Base-by-base conservation (phyloP, 2,329 filamentous ascomycete genomes). In the Xenoacremonium recifei region DNA sequence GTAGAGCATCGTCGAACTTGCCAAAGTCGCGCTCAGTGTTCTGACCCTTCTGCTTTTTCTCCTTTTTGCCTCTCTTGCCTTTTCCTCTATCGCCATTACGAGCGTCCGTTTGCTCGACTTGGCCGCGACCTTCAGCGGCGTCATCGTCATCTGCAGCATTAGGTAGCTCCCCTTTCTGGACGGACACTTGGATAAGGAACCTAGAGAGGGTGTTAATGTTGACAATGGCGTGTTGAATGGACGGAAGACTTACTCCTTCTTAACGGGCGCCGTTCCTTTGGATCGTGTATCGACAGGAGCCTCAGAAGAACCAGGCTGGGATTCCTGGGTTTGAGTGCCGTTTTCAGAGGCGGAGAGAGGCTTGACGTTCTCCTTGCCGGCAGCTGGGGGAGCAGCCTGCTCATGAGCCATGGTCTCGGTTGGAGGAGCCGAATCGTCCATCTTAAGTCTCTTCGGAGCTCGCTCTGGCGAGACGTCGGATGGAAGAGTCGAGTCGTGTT, bases 11-110 rank as follows among this genome's bases (percentile, higher is more conserved):
- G 47, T 81, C 78, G 31, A 89, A 93, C 49, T 75, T 82, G 37
- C 90, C 90, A 62, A 93, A 96, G 32, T 79, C 79, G 43, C 92
- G 85, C 52, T 81, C 81, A 50, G 84, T 90, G 66, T 97, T 96
- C 66, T 96, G 90, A 11, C 71, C 71, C 52, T 69, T 71, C 19
- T 78, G 74, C 59, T 77, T 80, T 52, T 73, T 74, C 32, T 64
- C 63, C 52, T 68, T 69, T 38, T 61, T 68, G 21, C 55, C 63
- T 54, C 61, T 63, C 48, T 62, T 58, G 6, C 52, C 44, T 7
- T 39, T 49, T 32, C 82, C 81, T 41, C 80, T 77, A 41, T 77
- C 77, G 58, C 83, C 79, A 50, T 80, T 77, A 38, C 77, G 71
- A 21, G 64, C 59, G 17, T 76, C 75, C 18, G 44, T 43, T 19